Base-by-base conservation (phyloP, 1,284 basidiomycete genomes). In the Cystobasidium pallidum region DNA sequence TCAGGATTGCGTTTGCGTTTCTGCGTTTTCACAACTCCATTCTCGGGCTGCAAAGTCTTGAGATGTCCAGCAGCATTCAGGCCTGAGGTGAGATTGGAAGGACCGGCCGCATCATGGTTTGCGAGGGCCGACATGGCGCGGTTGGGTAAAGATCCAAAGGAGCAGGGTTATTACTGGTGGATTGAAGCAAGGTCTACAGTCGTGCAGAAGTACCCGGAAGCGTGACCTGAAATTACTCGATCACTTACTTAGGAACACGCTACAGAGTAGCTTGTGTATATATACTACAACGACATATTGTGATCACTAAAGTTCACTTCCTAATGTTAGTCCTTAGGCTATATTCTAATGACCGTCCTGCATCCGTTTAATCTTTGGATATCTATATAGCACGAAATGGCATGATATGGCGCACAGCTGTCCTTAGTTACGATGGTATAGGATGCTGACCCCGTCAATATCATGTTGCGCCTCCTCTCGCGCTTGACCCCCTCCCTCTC, bases 1-100 rank as follows among this genome's bases (percentile, higher is more conserved):
- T 70, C 67, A 45, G 32, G 32, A 26, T 62, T 45, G 7, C 67
- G 57, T 26, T 62, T 61, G 28, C 67, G 39, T 59, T 66, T 66
- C 47, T 43, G 51, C 36, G 32, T 32, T 28, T 62, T 62, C 11
- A 21, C 24, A 10, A 47, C 43, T 21, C 39, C 67, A 49, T 36
- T 52, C 34, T 62, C 57, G 51, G 61, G 45, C 26, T 61, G 49
- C 67, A 70, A 47, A 61, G 57, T 59, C 34, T 61, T 45, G 39
- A 51, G 10, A 15, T 21, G 26, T 10, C 24, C n/a, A 19, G 24
- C 55, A 51, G 21, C 28, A 43, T 28, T 43, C 2, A 24, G 32
- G 32, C 47, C 55, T 58, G 54, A 36, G 26, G 2, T 68, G 15
- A 55, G 47, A 21, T 54, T 47, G 13, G 52, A 57, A 11, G 52